Percentiles rank a stretch among this genome's conserved stretches.
Evolutionary conservation across 202 grass and related monocot species (phyloP).

Genomic region (Saccharum hybrid): DNA sequence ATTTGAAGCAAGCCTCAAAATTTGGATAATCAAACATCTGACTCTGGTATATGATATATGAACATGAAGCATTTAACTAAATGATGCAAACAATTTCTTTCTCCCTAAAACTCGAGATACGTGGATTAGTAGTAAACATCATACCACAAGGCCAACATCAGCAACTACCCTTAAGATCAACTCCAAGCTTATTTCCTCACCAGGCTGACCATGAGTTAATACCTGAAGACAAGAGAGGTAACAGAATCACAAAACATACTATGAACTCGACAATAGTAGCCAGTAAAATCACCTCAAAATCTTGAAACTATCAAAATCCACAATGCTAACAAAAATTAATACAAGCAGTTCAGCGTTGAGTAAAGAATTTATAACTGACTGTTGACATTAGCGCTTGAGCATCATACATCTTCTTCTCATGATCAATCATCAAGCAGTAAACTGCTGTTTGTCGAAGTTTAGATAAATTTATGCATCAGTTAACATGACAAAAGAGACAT

Average conservation of each 20-base stretch:
- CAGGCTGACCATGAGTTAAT: slow-evolving; percentile 89
- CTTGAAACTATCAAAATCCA: slow-evolving; percentile 12
- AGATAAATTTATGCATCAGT: background rate
- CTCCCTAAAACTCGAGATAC: background rate
- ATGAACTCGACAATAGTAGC: background rate
- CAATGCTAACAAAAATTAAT: slow-evolving; percentile 12
- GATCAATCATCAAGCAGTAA: slow-evolving; percentile 21
- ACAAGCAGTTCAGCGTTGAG: background rate
- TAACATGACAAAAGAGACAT: slow-evolving; percentile 14
- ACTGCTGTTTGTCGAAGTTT: background rate
- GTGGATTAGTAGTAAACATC: background rate
- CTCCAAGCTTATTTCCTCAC: slow-evolving; percentile 90
- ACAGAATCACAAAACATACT: slow-evolving; percentile 24
- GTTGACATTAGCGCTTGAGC: slow-evolving; percentile 14
- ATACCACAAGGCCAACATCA: slow-evolving; percentile 98
- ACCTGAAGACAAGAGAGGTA: slow-evolving; percentile 54
- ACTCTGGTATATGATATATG: background rate
- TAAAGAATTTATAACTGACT: slow-evolving; percentile 11
- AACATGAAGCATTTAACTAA: background rate
- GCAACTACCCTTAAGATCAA: slow-evolving; percentile 92
- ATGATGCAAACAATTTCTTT: background rate
- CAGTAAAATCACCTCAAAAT: slow-evolving; percentile 29
- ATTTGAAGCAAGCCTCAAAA: slow-evolving; percentile 18
- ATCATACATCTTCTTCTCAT: slow-evolving; percentile 3
- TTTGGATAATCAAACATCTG: slow-evolving; percentile 20